Evolutionary conservation across 1,284 basidiomycete genomes (phyloP), one percentile per base, ranked within the genome.

Genomic region (Afroboletus lepidellus): DNA sequence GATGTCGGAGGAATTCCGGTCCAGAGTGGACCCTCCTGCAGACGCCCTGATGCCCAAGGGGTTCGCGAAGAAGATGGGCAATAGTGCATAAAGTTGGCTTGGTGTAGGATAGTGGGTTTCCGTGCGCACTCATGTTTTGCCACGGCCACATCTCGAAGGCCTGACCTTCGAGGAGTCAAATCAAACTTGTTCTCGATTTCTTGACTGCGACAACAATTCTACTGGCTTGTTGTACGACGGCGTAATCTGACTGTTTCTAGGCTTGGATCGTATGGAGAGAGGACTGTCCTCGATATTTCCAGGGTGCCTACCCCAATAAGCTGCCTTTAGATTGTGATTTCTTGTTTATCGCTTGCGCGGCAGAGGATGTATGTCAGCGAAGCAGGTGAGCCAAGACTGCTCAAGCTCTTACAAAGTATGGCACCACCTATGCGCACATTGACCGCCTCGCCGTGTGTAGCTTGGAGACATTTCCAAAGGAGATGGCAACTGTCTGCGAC

Each of bases 321-420:
- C 27, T 44, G 1, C 25, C 30, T 11, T 33, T n/a, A n/a, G n/a
- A n/a, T n/a, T n/a, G n/a, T n/a, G 11, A 18, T 20, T 23, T 9
- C 32, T 11, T 11, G 24, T 32, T 34, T 37, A 39, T 27, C 16
- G 38, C 38, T 37, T 21, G 43, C 15, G 24, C 16, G 42, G 3
- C 49, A 81, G 82, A 85, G 85, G 6, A 77, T 87, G 72, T 87
- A 79, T 59, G 83, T 88, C 0, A 88, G 87, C 15, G 87, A 90
- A 65, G 85, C 88, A 27, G 88, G 85, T 18, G 74, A 78, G 0
- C 82, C 79, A 5, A 80, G 87, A 13, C 73, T 90, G 5, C 72
- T 90, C 55, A 87, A 84, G 65, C 69, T 90, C 20, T 89, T 90
- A 72, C 75, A n/a, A 89, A 89, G 66, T 86, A 86, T 63, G 70